Evolutionary conservation across 2,329 filamentous ascomycete genomes (phyloP).

Genomic region (Pseudocercospora vitis): DNA sequence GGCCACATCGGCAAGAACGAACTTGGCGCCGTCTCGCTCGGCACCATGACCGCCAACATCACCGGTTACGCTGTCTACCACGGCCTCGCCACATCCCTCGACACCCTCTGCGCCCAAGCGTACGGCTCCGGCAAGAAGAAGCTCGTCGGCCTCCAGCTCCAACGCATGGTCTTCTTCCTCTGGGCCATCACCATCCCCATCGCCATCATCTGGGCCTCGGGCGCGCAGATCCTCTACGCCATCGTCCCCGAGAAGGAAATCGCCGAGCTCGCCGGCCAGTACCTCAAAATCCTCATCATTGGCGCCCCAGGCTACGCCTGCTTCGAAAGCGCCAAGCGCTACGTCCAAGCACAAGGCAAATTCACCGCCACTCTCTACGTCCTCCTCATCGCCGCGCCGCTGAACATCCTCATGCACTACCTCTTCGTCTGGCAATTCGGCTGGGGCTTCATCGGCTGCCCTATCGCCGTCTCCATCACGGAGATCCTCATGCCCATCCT

Average conservation of each 20-base stretch:
- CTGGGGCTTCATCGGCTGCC: constrained; percentile 74
- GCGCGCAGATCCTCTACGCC: constrained; percentile 60
- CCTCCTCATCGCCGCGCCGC: constrained; percentile 75
- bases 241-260: constrained; percentile 73
- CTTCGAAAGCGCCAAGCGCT: constrained; percentile 82
- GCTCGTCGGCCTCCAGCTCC: constrained; percentile 79
- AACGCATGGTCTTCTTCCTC: constrained; percentile 78
- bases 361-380: constrained; percentile 82
- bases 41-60: constrained; percentile 51
- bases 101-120: constrained; percentile 90
- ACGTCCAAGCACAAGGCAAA: constrained; percentile 82
- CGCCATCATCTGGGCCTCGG: constrained; percentile 67
- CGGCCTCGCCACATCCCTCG: constrained; percentile 81
- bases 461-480: constrained; percentile 72
- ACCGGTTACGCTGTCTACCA: constrained; percentile 52
- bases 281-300: constrained; percentile 67
- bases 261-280: constrained; percentile 69
- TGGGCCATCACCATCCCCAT: constrained; percentile 72
- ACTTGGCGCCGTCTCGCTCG: constrained; percentile 50
- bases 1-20: constrained; percentile 52
- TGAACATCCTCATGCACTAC: constrained; percentile 81
- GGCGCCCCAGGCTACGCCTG: constrained; percentile 74
- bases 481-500: constrained; percentile 72
- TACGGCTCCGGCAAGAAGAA: constrained; percentile 89
- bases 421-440: constrained; percentile 67